phyloP scores from a whole-genome alignment of 192 early-diverging fungal species.

The Dissophora globulifera region DNA sequence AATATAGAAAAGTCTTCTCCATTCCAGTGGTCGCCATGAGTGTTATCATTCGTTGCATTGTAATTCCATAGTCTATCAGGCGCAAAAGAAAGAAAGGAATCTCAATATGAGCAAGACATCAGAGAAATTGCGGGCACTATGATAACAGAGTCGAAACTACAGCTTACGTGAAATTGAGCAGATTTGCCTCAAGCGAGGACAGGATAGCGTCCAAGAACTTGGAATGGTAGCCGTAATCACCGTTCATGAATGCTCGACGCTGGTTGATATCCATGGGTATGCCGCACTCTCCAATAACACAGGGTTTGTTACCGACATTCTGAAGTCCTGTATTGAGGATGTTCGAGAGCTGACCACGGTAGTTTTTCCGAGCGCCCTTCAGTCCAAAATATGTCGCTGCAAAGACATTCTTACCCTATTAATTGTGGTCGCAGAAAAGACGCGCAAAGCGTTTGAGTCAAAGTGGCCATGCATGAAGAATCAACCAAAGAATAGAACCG shows the following conservation, averaged over 20 bases:
- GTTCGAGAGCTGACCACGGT: conserved; percentile 76
- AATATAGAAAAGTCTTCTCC: conserved; percentile 87
- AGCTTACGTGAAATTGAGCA: conserved; percentile 82
- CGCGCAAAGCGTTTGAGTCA: too few relatives aligned
- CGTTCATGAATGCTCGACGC: conserved; percentile 72
- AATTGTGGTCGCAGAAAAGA: too few relatives aligned
- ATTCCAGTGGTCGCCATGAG: conserved; percentile 86
- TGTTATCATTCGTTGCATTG: conserved; percentile 83
- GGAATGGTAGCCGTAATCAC: conserved; percentile 77
- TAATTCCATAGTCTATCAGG: conserved; percentile 81
- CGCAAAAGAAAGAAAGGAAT: not conserved
- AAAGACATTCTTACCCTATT: conserved; percentile 78
- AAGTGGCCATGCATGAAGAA: too few relatives aligned
- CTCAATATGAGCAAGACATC: too few relatives aligned
- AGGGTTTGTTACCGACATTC: conserved; percentile 72
- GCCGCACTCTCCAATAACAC: conserved; percentile 83
- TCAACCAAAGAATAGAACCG: too few relatives aligned
- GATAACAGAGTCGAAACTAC: too few relatives aligned
- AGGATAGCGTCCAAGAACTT: conserved; percentile 84
- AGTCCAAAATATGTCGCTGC: conserved; percentile 83
- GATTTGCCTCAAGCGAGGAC: conserved; percentile 73
- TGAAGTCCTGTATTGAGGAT: conserved; percentile 66
- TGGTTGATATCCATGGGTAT: conserved; percentile 91
- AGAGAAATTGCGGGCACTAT: too few relatives aligned
- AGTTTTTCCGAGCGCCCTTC: conserved; percentile 79